Conservation (phyloP, 192 early-diverging fungal species). For the Spizellomyces sp. region DNA sequence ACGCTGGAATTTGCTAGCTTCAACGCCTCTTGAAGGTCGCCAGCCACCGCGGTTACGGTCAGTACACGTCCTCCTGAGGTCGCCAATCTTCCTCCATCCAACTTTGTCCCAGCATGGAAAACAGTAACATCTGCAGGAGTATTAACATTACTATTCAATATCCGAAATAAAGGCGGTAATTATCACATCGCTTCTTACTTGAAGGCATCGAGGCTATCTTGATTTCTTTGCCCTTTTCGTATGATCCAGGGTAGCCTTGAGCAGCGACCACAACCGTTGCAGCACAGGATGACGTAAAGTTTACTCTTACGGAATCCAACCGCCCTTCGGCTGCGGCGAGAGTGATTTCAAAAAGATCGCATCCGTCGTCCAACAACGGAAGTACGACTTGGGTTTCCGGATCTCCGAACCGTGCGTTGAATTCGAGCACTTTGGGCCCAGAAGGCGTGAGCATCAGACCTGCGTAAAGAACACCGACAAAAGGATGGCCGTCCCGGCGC, state of each 20-base stretch:
- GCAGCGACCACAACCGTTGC: slow-evolving; percentile 94
- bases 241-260: slow-evolving; percentile 88
- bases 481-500: slow-evolving; percentile 93
- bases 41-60: slow-evolving; percentile 82
- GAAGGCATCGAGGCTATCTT: slow-evolving; percentile 51
- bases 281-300: slow-evolving; percentile 73
- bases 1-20: slow-evolving; percentile 75
- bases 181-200: slow-evolving; percentile 3
- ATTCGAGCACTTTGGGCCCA: slow-evolving; percentile 95
- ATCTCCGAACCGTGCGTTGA: slow-evolving; percentile 98
- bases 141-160: neutral
- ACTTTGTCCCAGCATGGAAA: slow-evolving; percentile 92
- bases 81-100: slow-evolving; percentile 61
- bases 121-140: slow-evolving; percentile 53
- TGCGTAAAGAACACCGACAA: slow-evolving; percentile 95
- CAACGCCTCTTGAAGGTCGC: slow-evolving; percentile 76
- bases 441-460: slow-evolving; percentile 92
- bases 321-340: slow-evolving; percentile 86
- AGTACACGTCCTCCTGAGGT: slow-evolving; percentile 96
- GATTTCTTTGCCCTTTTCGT: slow-evolving; percentile 81
- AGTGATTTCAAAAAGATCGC: slow-evolving; percentile 86
- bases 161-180: slow-evolving; percentile 4
- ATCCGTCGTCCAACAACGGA: slow-evolving; percentile 80
- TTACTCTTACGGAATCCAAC: slow-evolving; percentile 82
- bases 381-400: slow-evolving; percentile 97